phyloP scores from a whole-genome alignment of 805 yeast genomes.

The Candida krabiensis region DNA sequence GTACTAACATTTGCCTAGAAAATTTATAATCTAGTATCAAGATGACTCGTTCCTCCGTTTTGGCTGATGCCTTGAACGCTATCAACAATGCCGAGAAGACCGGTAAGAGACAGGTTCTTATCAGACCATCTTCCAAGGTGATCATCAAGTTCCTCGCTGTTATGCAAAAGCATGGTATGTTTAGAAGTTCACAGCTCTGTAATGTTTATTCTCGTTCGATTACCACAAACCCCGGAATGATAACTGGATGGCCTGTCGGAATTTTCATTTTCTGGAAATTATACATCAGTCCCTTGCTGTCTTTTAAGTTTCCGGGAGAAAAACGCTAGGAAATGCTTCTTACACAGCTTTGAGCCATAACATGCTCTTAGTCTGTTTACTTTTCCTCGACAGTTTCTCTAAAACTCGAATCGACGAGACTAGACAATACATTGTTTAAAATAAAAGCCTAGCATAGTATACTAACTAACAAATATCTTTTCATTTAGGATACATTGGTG shows the following conservation, averaged over 20 bases:
- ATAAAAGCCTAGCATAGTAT: slow-evolving; percentile 17
- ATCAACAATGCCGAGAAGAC: slow-evolving; percentile 99
- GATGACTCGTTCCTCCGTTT: slow-evolving; percentile 98
- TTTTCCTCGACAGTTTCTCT: slow-evolving; percentile 56
- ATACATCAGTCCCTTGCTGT: slow-evolving; percentile 79
- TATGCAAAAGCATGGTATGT: slow-evolving; percentile 95
- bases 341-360: slow-evolving; percentile 52
- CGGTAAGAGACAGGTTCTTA: slow-evolving; percentile 98
- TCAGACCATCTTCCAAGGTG: slow-evolving; percentile 98
- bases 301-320: slow-evolving; percentile 97
- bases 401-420: no score
- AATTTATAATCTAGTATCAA: slow-evolving; percentile 23
- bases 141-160: slow-evolving; percentile 95
- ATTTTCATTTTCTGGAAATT: slow-evolving; percentile 29
- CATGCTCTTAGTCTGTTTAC: slow-evolving; percentile 54
- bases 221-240: slow-evolving; percentile 70
- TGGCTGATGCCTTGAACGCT: slow-evolving; percentile 98
- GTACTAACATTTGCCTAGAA: slow-evolving; percentile 34
- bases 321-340: slow-evolving; percentile 51
- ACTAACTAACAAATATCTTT: slow-evolving; percentile 40
- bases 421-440: no score
- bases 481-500: slow-evolving; percentile 83
- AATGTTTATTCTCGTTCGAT: not conserved
- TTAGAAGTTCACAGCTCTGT: not conserved
- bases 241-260: slow-evolving; percentile 97